Percentiles rank a stretch among this genome's conserved stretches.
These are phyloP conservation scores for Aspergillus proliferans DNA, from an alignment of 2,329 filamentous ascomycete genomes.

Conservation along the genomic window DNA sequence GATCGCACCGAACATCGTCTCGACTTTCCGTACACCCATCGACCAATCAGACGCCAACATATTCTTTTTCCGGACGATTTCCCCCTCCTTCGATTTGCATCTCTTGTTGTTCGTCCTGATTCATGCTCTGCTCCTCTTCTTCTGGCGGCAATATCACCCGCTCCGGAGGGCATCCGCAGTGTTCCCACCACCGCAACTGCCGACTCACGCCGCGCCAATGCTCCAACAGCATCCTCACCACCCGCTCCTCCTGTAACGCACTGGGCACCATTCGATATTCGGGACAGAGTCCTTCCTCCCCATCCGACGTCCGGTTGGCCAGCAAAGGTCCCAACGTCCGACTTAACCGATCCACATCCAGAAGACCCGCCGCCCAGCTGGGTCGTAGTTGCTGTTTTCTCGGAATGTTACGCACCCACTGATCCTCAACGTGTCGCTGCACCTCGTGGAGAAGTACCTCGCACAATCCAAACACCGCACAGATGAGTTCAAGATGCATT, in stretches of 20 bases:
- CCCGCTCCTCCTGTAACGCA: slow-evolving; percentile 8
- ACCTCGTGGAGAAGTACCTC: slow-evolving; percentile 25
- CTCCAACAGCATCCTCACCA: slow-evolving; percentile 28
- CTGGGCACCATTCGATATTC: background rate
- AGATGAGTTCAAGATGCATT: slow-evolving; percentile 36
- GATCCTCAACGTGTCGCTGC: slow-evolving; percentile 5
- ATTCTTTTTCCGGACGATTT: too few species aligned
- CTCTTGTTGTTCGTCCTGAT: background rate
- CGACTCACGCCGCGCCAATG: slow-evolving; percentile 31
- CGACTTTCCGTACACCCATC: too few species aligned
- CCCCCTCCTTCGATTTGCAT: background rate
- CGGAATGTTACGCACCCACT: background rate
- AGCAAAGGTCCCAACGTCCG: slow-evolving; percentile 30
- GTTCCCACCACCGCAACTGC: slow-evolving; percentile 26
- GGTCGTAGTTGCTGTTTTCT: slow-evolving; percentile 7
- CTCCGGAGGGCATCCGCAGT: slow-evolving; percentile 4
- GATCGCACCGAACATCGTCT: background rate
- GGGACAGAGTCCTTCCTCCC: background rate
- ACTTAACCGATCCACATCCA: slow-evolving; percentile 24
- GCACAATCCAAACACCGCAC: slow-evolving; percentile 35
- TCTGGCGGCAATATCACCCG: slow-evolving; percentile 4
- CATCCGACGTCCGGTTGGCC: slow-evolving; percentile 4
- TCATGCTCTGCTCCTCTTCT: background rate
- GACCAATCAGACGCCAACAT: too few species aligned
- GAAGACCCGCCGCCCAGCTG: slow-evolving; percentile 15